Percentiles rank a stretch among this genome's conserved stretches.
These are phyloP conservation scores for Kwoniella shandongensis DNA, from an alignment of 768 basidiomycete species.

Conservation along the genomic window DNA sequence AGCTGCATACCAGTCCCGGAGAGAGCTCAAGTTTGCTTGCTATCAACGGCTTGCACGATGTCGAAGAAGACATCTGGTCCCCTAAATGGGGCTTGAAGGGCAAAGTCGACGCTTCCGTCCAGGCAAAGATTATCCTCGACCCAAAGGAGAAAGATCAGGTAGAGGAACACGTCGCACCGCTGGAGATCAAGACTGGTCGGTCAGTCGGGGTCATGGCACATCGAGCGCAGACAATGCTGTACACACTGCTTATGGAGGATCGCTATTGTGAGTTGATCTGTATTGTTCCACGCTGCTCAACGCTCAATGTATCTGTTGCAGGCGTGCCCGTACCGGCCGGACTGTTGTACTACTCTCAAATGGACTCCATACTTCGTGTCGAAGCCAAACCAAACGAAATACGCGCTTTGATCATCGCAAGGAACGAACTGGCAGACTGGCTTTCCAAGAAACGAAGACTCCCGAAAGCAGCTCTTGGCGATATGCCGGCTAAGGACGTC, in stretches of 20 bases:
- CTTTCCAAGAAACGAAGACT: slow-evolving; percentile 54
- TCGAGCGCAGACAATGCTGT: slow-evolving; percentile 96
- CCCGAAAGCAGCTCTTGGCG: background rate
- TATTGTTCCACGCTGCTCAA: background rate
- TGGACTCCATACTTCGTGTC: slow-evolving; percentile 79
- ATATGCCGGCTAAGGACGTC: slow-evolving; percentile 2
- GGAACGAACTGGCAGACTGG: slow-evolving; percentile 82
- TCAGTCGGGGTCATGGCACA: slow-evolving; percentile 78
- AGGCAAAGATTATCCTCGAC: slow-evolving; percentile 63
- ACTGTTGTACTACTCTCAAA: slow-evolving; percentile 90
- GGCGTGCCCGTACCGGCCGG: slow-evolving; percentile 76
- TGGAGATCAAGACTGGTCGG: slow-evolving; percentile 96
- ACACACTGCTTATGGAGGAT: slow-evolving; percentile 84
- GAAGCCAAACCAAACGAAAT: slow-evolving; percentile 78
- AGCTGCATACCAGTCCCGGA: slow-evolving; percentile 67
- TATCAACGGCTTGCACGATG: slow-evolving; percentile 72
- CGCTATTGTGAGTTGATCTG: slow-evolving; percentile 63
- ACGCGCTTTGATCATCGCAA: slow-evolving; percentile 70
- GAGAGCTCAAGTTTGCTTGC: slow-evolving; percentile 61
- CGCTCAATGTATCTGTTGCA: slow-evolving; percentile 23
- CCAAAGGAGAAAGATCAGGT: slow-evolving; percentile 29
- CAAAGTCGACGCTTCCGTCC: slow-evolving; percentile 87
- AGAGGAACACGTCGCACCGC: slow-evolving; percentile 58
- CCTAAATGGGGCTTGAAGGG: slow-evolving; percentile 93
- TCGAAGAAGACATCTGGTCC: slow-evolving; percentile 98